Evolutionary conservation across 2,329 filamentous ascomycete genomes (phyloP), one percentile per base, ranked within the genome.

Genomic region (Diplodia mutila): DNA sequence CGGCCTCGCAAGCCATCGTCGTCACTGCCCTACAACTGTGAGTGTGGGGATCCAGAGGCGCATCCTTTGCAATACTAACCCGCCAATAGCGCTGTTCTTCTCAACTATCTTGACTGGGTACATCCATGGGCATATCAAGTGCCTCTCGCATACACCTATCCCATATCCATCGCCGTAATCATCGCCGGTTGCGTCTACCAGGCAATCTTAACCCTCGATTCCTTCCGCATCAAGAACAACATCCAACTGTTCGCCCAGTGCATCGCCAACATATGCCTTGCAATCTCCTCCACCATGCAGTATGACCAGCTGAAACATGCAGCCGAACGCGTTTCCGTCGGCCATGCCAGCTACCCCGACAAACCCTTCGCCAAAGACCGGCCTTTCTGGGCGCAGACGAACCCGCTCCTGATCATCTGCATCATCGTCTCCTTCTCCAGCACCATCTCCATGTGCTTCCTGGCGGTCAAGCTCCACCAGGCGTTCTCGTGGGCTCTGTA

Each of bases 201-300:
- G 53, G 46, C 69, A 4, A 29, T 68, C 9, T 64, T 75, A 3
- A 70, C 72, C 21, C 66, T 75, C 6, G 73, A 75, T 48, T 71
- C 73, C 14, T 68, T 72, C 21, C 69, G 71, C 9, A 69, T 71
- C 51, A 73, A 73, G 37, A 75, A 74, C 51, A 72, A 72, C 39
- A 68, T 75, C 14, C 73, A 75, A 54, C 46, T 75, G 1, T 72
- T 72, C 11, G 69, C 68, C 11, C 68, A 71, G 53, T 73, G 72
- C 48, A 54, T 70, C 12, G 69, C 69, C 53, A 73, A 75, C 39
- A 42, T 70, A 2, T 71, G 68, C 32, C 61, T 75, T 2, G 68
- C 71, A 2, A 48, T 71, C 2, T 71, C 70, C 2, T 68, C 71
- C 3, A 42, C 71, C 25, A 68, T 75, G 69, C 71, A 71, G 18